Base-by-base conservation (phyloP, 139 green algal species). In the Volvox reticuliferus region DNA sequence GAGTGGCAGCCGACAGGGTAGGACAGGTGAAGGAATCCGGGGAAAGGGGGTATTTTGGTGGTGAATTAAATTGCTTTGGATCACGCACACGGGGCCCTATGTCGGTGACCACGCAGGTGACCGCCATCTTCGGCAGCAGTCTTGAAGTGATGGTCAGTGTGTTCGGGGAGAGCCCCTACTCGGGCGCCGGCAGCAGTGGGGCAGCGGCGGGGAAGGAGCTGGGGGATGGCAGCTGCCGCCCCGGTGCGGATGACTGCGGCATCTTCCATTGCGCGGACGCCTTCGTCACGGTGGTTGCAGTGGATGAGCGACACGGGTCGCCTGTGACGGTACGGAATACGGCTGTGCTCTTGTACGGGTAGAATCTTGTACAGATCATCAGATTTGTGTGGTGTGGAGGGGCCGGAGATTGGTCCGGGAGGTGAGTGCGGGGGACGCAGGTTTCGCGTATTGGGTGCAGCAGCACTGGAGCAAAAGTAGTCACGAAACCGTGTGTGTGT, bases 141-240 rank as follows among this genome's bases (percentile, higher is more conserved):
- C 88, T 97, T 86, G 97, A 98, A 91, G 96, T 98, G 44, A 94
- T 96, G 93, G 93, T 98, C 26, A 94, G 77, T 12, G 95, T 98
- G 55, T 97, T 95, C 90, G 97, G 93, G 0, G 96, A 98, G 93
- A 94, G 89, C n/a, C 96, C 96, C 0, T 80, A 91, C 32, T 89
- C 92, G 44, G 32, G 85, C 0, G 76, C 63, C 0, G 89, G 89
- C 13, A 85, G 89, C 63, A 79, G 69, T 68, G 88, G 1, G 76
- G 88, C 26, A 44, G 67, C 68, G 13, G 30, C 76, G 62, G 89
- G 5, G 44, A 33, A 30, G 36, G 22, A 30, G 83, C 65, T 30
- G 65, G 21, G 30, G n/a, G 73, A 30, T 5, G 61, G 63, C 21
- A 61, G 3, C 12, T 71, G 55, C 17, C 36, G 75, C 71, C 17